Percentiles rank a stretch among this genome's conserved stretches.
These are phyloP conservation scores for Wakefieldia striispora DNA, from an alignment of 768 basidiomycete genomes.

Conservation along the genomic window DNA sequence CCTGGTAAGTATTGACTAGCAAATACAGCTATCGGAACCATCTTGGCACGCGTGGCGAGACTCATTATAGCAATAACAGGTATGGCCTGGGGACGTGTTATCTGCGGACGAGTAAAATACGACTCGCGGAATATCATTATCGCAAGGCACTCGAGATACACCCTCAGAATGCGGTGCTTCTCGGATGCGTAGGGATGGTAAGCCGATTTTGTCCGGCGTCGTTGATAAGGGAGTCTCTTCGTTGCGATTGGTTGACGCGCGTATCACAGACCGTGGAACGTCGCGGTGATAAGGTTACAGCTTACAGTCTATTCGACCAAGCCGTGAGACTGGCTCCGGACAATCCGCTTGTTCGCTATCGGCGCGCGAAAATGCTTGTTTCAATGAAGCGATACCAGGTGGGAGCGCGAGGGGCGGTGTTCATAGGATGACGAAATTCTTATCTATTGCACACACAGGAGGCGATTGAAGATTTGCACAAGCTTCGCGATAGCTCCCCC, in stretches of 20 bases:
- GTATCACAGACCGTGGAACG: constrained; percentile 79
- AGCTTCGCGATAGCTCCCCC: constrained; percentile 77
- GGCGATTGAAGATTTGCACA: constrained; percentile 79
- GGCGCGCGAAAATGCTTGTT: constrained; percentile 88
- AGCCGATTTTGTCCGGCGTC: constrained; percentile 36
- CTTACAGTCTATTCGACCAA: constrained; percentile 76
- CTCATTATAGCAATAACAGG: constrained; percentile 51
- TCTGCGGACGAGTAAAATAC: constrained; percentile 88
- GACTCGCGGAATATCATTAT: constrained; percentile 96
- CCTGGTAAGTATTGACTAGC: constrained; percentile 67
- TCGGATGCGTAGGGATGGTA: constrained; percentile 96
- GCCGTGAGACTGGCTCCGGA: constrained; percentile 79
- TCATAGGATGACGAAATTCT: constrained; percentile 14
- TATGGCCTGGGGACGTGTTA: constrained; percentile 99
- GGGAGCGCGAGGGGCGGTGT: constrained; percentile 32
- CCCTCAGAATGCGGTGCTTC: constrained; percentile 90
- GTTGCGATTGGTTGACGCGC: constrained; percentile 10
- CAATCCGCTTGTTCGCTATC: constrained; percentile 92
- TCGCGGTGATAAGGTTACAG: constrained; percentile 71
- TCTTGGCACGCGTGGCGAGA: constrained; percentile 3
- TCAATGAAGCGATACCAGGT: constrained; percentile 82
- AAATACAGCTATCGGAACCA: background rate
- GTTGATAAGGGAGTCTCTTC: constrained; percentile 19
- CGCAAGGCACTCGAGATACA: constrained; percentile 90
- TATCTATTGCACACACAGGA: constrained; percentile 47